Conservation (phyloP, 2,329 filamentous ascomycete genomes). For the Alternaria novae-zelandiae region DNA sequence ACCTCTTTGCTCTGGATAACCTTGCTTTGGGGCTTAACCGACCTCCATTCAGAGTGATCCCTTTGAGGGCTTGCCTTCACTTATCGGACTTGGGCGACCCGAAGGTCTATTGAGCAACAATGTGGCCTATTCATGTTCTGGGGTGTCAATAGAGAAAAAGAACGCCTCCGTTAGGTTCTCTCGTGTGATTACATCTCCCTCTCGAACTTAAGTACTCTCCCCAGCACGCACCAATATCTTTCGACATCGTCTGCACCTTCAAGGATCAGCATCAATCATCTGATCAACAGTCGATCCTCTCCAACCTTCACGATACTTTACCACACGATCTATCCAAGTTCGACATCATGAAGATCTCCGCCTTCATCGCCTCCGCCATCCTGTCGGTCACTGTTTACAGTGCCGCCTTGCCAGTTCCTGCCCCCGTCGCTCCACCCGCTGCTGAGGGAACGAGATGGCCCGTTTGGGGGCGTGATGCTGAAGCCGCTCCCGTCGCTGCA, state of each 20-base stretch:
- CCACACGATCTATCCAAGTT: constrained; percentile 18
- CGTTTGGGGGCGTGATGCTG: constrained; percentile 21
- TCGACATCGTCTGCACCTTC: constrained; percentile 18
- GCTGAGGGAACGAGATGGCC: constrained; percentile 1
- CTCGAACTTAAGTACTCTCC: constrained; percentile 15
- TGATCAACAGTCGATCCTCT: constrained; percentile 12
- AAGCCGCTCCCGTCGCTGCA: neutral
- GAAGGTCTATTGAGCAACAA: constrained; percentile 18
- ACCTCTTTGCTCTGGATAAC: neutral
- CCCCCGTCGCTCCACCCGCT: constrained; percentile 7
- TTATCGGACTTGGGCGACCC: neutral
- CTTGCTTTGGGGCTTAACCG: constrained; percentile 4
- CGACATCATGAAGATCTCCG: constrained; percentile 58
- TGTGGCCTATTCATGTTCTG: constrained; percentile 28
- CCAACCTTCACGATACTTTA: constrained; percentile 21
- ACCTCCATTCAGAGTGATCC: constrained; percentile 12
- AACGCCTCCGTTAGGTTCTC: neutral
- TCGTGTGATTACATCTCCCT: constrained; percentile 7
- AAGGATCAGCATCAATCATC: constrained; percentile 9
- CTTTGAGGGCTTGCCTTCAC: constrained; percentile 12
- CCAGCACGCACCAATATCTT: constrained; percentile 4
- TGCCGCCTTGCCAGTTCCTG: constrained; percentile 48
- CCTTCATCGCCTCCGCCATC: constrained; percentile 50
- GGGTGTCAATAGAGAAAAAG: neutral
- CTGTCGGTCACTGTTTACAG: constrained; percentile 51